A percentile compares a stretch with the other conserved stretches of the same genome.
These are phyloP conservation scores for Erodium chrysanthum DNA, from an alignment of 441 rosid genomes.

Conservation along the genomic window DNA sequence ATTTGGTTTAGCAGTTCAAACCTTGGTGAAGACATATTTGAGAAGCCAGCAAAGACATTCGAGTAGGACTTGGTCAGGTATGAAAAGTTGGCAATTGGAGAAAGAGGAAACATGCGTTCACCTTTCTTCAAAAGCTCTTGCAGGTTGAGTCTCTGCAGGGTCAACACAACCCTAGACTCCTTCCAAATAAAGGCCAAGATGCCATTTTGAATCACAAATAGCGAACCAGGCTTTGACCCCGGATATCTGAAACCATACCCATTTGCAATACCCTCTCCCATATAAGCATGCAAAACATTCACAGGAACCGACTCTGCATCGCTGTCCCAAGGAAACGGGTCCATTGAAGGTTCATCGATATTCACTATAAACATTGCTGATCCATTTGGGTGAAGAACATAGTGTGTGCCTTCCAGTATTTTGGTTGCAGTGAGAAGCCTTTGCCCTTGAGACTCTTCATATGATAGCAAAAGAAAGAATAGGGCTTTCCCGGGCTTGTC, in stretches of 20 bases:
- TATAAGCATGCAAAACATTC: conserved; percentile 35
- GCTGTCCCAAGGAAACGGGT: conserved; percentile 53
- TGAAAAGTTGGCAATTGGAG: conserved; percentile 62
- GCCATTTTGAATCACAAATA: conserved; percentile 48
- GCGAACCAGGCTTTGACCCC: conserved; percentile 71
- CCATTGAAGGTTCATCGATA: conserved; percentile 53
- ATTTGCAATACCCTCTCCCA: conserved; percentile 65
- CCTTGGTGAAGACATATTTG: conserved; percentile 46
- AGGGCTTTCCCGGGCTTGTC: conserved; percentile 72
- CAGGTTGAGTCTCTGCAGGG: conserved; percentile 63
- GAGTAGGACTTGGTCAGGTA: conserved; percentile 76
- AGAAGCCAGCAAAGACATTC: conserved; percentile 61
- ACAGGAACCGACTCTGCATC: conserved; percentile 45
- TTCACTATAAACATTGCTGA: conserved; percentile 66
- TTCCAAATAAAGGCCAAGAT: conserved; percentile 78
- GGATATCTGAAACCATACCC: conserved; percentile 90
- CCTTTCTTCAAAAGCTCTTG: conserved; percentile 73
- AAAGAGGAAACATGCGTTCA: conserved; percentile 46
- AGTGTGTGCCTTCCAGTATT: conserved; percentile 78
- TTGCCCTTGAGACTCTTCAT: conserved; percentile 47
- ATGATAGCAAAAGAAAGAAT: conserved; percentile 64
- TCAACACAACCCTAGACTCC: conserved; percentile 58
- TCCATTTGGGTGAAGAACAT: conserved; percentile 74
- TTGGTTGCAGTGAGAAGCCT: conserved; percentile 61
- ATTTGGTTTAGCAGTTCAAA: conserved; percentile 12